Evolutionary conservation across 2,329 filamentous ascomycete genomes (phyloP), one percentile per base, ranked within the genome.

Genomic region (Hysterium pulicare): DNA sequence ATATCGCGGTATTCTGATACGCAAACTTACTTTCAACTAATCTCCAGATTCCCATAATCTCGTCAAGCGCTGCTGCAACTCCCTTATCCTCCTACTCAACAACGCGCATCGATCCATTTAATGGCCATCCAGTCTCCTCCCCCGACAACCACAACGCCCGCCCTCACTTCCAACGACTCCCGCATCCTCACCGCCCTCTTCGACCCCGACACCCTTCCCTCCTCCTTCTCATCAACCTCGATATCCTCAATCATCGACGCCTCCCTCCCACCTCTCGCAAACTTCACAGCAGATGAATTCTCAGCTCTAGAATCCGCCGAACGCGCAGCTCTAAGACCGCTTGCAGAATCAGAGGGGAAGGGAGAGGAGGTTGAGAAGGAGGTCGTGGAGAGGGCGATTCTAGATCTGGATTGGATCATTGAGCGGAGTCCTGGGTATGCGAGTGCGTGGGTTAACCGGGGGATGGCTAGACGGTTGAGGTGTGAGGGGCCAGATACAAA

Each of bases 401-500:
- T 62, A 8, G 64, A 70, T 5, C 69, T 90, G 4, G 72, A 75
- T 22, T 58, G 64, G 2, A 71, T 89, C 23, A 77, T 89, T 31
- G 56, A 69, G 2, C 65, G 76, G 19, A 61, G 80, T 40, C 83
- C 86, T 3, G 65, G 70, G 23, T 90, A 90, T 63, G 84, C 86
- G 17, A 87, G 83, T 49, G 84, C 82, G 5, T 77, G 81, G 44
- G 86, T 89, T 61, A 90, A 91, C 64, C 76, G 86, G 38, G 86
- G 83, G 2, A 87, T 90, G 62, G 75, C 83, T 7, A 54, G 77
- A 22, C 71, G 84, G 17, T 71, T 83, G 36, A 66, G 82, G 42
- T 81, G 84, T 48, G 82, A 86, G 56, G 71, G 41, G 11, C 31
- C 4, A n/a, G 19, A 10, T 7, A n/a, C n/a, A n/a, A n/a, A n/a